Conservation (phyloP, 495 filamentous ascomycete species). For the Xylaria cubensis region DNA sequence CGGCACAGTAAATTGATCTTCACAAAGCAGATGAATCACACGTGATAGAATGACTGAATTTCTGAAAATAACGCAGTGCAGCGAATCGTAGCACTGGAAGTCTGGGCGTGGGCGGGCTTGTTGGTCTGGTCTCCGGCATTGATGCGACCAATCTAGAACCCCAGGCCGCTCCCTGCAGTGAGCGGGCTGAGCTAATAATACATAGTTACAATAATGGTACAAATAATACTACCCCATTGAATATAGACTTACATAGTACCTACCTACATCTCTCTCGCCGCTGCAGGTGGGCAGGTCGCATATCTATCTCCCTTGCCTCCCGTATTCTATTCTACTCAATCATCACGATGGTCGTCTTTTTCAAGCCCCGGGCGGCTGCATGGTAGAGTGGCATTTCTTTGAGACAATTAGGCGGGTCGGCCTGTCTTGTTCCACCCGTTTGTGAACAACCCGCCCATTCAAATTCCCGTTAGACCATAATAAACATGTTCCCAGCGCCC, state of each 20-base stretch:
- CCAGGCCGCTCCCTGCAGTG: not conserved
- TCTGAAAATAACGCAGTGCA: conserved; percentile 21
- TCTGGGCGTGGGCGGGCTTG: not conserved
- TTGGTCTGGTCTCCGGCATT: not conserved
- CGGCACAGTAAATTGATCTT: not conserved
- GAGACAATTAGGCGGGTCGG: not conserved
- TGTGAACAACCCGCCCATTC: not conserved
- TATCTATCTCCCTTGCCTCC: not conserved
- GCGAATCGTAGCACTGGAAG: conserved; percentile 4
- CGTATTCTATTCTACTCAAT: not conserved
- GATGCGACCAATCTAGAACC: not conserved
- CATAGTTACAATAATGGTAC: not conserved
- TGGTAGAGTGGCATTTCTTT: conserved; percentile 17
- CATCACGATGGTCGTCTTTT: conserved; percentile 2
- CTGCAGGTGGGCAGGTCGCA: conserved; percentile 7
- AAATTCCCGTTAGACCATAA: conserved; percentile 4
- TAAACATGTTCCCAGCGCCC: conserved; percentile 26
- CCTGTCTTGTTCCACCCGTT: conserved; percentile 14
- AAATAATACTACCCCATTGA: conserved; percentile 1
- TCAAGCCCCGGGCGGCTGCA: conserved; percentile 18
- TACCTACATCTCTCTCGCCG: conserved; percentile 8
- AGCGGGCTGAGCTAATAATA: conserved; percentile 17
- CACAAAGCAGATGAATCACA: not conserved
- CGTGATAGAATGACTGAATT: not conserved
- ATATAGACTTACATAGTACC: too few species aligned